These are phyloP conservation scores for Malbranchea cinnamomea DNA, from an alignment of 2,329 filamentous ascomycete species.

Conservation along the genomic window DNA sequence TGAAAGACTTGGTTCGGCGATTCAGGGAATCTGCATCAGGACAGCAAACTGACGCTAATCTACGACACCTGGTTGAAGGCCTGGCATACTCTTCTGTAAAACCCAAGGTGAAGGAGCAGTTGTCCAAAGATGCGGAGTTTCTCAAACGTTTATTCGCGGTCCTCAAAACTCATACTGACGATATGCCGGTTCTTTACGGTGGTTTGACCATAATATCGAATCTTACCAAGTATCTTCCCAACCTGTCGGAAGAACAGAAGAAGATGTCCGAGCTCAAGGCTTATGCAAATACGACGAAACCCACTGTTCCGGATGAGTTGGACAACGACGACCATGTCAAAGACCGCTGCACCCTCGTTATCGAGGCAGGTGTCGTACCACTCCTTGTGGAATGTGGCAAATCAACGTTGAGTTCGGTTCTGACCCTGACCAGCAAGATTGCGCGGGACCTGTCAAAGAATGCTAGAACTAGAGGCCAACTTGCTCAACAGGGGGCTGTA, in stretches of 20 bases:
- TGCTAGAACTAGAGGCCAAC: conserved; percentile 56
- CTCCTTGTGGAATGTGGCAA: conserved; percentile 64
- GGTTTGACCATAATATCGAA: conserved; percentile 75
- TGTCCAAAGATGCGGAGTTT: conserved; percentile 54
- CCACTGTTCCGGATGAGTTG: conserved; percentile 45
- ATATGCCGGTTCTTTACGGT: conserved; percentile 66
- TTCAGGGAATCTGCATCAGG: conserved; percentile 36
- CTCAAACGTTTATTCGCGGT: conserved; percentile 50
- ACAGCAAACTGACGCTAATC: conserved; percentile 32
- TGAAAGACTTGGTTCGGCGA: conserved; percentile 37
- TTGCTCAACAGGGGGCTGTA: conserved; percentile 88
- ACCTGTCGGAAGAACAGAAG: conserved; percentile 76
- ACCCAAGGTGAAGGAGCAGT: conserved; percentile 66
- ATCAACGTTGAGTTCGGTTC: conserved; percentile 48
- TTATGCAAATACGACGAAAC: conserved; percentile 73
- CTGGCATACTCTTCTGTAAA: conserved; percentile 83
- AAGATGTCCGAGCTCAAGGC: conserved; percentile 84
- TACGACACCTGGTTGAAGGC: conserved; percentile 73
- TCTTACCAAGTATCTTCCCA: conserved; percentile 64
- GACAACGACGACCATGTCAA: conserved; percentile 64
- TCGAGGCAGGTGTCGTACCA: conserved; percentile 63
- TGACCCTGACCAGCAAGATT: conserved; percentile 57
- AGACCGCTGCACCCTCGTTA: conserved; percentile 59
- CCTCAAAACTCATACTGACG: conserved; percentile 35
- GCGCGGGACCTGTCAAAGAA: conserved; percentile 62